Evolutionary conservation across 2,329 filamentous ascomycete species (phyloP), one percentile per base, ranked within the genome.

Genomic region (Dothistroma pini): DNA sequence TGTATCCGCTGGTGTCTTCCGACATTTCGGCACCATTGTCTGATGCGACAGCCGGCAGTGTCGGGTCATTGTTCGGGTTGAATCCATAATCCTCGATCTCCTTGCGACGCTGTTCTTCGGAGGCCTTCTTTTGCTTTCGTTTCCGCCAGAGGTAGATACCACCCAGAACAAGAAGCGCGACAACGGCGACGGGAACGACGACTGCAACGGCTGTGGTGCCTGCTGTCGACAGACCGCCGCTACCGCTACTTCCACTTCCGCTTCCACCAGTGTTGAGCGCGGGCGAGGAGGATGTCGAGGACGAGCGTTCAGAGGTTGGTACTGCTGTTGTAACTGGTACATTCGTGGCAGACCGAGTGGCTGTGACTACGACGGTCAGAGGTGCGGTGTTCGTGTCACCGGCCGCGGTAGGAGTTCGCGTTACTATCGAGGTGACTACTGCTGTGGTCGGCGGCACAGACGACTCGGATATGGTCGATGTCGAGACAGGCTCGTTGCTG

Each of bases 51-150:
- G 82, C 81, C 8, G 86, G 86, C 12, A 96, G 81, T 0, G 89
- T 91, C 0, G 93, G 91, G 73, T 97, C 93, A 62, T 92, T 88
- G 77, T 97, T 97, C n/a, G 95, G 95, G 75, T 97, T 97, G 81
- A 93, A 97, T 34, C 90, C 89, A 74, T 97, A 97, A 73, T 97
- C 95, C 75, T 97, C 93, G 11, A 97, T 92, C 77, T 99, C 95
- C 79, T 97, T 97, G 65, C 93, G 86, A 55, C 95, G 86, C 70
- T 93, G 86, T 74, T 97, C 95, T 72, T 95, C 91, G 14, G 89
- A 89, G 65, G 86, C 86, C 80, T 91, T 95, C 66, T 88, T 86
- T 70, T 90, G 87, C 79, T 96, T 96, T 65, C 92, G 89, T 79
- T 87, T 92, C 73, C 90, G 87, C 91, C 92, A 99, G 72, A 93